Base-by-base conservation (phyloP, 2,329 filamentous ascomycete species). In the Monosporascus sp. region DNA sequence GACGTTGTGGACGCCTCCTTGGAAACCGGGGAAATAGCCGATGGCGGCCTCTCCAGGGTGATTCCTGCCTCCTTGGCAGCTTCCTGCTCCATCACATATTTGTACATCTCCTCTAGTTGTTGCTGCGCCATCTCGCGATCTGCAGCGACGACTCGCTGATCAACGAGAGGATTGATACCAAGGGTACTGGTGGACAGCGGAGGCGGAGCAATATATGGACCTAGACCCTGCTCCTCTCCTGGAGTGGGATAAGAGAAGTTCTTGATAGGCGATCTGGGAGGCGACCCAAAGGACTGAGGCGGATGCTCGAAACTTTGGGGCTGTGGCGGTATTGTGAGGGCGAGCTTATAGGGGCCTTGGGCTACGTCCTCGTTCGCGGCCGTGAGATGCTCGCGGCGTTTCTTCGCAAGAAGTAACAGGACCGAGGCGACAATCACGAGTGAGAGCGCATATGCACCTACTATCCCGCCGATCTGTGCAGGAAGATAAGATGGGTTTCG, bases 21-120 rank as follows among this genome's bases (percentile, higher is more conserved):
- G 14, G 65, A 58, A 9, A 74, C 53, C 17, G 76, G 74, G 14
- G 65, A 58, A 11, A 74, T 53, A 15, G 76, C 73, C 22, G 68
- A 54, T 52, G 70, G 70, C 38, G 76, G 72, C 6, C 66, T 68
- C 22, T 78, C 74, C 45, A 81, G 72, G 18, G 70, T 69, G 43
- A 81, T 65, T 35, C 83, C 83, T 47, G 75, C 76, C 58, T 78
- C 74, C 68, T 85, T 86, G 49, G 82, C 82, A 53, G 81, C 82
- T 64, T 97, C 92, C 62, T 96, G 89, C 69, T 91, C 90, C 85
- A 96, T 88, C 58, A 96, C 92, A 60, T 91, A 88, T 56, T 86
- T 90, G 72, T 97, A 97, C 68, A 97, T 84, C 63, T 89, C 84
- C 69, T 96, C 91, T 70, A 97, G 84, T 68, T 96, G 89, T 59